These are phyloP conservation scores for Aspergillus melleus DNA, from an alignment of 2,329 filamentous ascomycete species.

Conservation along the genomic window DNA sequence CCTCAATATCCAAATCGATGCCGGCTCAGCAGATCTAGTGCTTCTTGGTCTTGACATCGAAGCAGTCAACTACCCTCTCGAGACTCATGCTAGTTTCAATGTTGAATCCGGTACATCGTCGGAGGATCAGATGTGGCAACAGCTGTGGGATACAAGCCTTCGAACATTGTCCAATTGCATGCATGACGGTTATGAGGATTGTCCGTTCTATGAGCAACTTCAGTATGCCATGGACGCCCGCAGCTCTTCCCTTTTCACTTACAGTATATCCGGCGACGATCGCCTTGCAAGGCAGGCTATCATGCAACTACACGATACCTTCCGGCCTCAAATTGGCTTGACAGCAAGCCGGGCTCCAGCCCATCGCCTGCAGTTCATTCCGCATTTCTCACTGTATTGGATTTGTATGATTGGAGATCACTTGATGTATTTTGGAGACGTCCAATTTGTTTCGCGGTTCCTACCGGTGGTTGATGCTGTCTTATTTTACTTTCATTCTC, in stretches of 20 bases:
- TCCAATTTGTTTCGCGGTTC: conserved; percentile 21
- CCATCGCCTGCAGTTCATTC: conserved; percentile 31
- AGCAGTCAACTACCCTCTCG: conserved; percentile 41
- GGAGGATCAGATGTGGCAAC: conserved; percentile 11
- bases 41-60: conserved; percentile 27
- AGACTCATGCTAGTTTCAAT: conserved; percentile 28
- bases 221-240: conserved; percentile 32
- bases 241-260: conserved; percentile 31
- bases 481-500: conserved; percentile 24
- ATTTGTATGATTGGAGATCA: conserved; percentile 33
- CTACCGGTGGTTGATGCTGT: conserved; percentile 26
- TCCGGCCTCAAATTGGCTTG: conserved; percentile 27
- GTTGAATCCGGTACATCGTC: conserved; percentile 1
- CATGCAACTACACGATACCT: conserved; percentile 30
- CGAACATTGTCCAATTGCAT: conserved; percentile 38
- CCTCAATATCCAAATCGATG: conserved; percentile 30
- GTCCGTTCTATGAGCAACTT: conserved; percentile 39
- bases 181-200: conserved; percentile 38
- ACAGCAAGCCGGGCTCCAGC: conserved; percentile 33
- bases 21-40: conserved; percentile 24
- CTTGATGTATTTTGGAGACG: conserved; percentile 32
- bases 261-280: conserved; percentile 35
- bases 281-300: conserved; percentile 34
- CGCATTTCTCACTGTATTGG: conserved; percentile 36
- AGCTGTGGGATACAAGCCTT: conserved; percentile 34